phyloP scores from a whole-genome alignment of 1,284 basidiomycete genomes.

The Heterobasidion irregulare region DNA sequence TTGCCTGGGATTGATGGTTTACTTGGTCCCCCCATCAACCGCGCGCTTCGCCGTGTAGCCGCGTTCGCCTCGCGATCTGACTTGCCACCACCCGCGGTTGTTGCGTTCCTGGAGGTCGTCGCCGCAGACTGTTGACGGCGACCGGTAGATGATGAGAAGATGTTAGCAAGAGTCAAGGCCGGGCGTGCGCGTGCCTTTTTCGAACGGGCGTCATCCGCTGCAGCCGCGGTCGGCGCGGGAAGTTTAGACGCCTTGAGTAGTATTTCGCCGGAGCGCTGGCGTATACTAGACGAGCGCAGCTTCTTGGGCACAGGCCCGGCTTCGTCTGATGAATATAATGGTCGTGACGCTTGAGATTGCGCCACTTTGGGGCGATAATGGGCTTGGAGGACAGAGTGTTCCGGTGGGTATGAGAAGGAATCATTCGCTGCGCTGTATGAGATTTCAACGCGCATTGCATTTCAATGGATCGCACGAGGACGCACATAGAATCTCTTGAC shows the following conservation, averaged over 20 bases:
- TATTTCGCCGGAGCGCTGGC: conserved; percentile 38
- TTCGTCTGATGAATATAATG: conserved; percentile 74
- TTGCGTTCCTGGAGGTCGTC: conserved; percentile 43
- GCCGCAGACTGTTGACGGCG: conserved; percentile 59
- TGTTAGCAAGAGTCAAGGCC: conserved; percentile 71
- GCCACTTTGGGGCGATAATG: conserved; percentile 26
- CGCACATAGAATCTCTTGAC: conserved; percentile 59
- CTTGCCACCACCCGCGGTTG: conserved; percentile 33
- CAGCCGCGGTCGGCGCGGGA: conserved; percentile 18
- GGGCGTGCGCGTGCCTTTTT: conserved; percentile 82
- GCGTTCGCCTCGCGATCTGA: conserved; percentile 33
- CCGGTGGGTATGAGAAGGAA: conserved; percentile 47
- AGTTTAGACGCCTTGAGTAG: conserved; percentile 42
- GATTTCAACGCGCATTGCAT: neutral
- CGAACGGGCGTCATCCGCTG: conserved; percentile 46
- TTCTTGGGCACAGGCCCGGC: conserved; percentile 69
- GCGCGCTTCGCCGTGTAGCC: conserved; percentile 55
- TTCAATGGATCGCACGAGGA: conserved; percentile 2
- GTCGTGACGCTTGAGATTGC: conserved; percentile 45
- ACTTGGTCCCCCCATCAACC: conserved; percentile 45
- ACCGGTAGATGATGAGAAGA: conserved; percentile 67
- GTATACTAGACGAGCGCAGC: conserved; percentile 48
- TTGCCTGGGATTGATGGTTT: conserved; percentile 35
- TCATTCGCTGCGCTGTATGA: conserved; percentile 46
- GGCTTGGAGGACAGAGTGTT: conserved; percentile 50